Conservation (phyloP, 441 rosid species). For the Cnidoscolus chayamansa region DNA sequence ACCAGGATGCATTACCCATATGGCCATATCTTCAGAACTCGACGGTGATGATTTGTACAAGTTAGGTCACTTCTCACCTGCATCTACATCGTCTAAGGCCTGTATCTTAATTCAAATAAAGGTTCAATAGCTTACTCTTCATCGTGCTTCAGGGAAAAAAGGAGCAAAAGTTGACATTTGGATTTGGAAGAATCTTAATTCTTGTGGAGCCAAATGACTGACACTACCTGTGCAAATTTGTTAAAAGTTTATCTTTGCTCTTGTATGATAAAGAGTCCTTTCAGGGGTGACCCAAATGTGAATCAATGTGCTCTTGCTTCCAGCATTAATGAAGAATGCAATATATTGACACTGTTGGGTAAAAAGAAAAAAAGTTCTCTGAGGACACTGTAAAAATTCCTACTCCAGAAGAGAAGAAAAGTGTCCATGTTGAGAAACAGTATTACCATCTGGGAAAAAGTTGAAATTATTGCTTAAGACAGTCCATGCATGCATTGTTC, state of each 20-base stretch:
- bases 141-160: background rate
- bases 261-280: background rate
- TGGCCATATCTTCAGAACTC: background rate
- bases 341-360: no score
- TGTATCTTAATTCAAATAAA: background rate
- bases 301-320: background rate
- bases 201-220: background rate
- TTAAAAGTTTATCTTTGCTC: background rate
- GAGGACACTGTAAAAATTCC: no score
- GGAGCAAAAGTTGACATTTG: background rate
- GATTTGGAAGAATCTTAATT: background rate
- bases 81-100: background rate
- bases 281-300: background rate
- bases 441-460: no score
- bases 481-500: no score
- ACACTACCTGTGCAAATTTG: background rate
- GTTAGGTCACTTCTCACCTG: background rate
- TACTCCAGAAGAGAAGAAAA: no score
- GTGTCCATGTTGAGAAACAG: no score
- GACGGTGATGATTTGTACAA: background rate
- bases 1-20: background rate
- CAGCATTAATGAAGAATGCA: background rate
- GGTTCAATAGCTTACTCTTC: background rate
- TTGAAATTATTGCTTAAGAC: no score
- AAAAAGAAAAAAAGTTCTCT: no score